These are phyloP conservation scores for Mortierella sp. DNA, from an alignment of 371 early-diverging fungal species.

Conservation along the genomic window DNA sequence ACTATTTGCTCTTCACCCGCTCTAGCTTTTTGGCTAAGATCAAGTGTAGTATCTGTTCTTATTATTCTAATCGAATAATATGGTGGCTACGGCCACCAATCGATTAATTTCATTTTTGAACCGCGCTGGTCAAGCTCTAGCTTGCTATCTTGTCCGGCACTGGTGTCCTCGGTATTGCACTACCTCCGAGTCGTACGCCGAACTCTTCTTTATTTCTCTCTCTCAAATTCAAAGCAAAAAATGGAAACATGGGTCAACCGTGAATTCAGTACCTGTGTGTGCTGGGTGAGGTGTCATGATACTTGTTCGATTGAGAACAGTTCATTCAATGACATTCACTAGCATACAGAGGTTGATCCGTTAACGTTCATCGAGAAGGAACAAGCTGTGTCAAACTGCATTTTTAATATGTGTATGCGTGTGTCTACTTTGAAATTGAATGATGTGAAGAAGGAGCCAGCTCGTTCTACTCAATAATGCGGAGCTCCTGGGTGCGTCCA, in stretches of 20 bases:
- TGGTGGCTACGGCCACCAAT: constrained; percentile 42
- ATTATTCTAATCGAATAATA: constrained; percentile 61
- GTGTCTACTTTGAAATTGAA: background rate
- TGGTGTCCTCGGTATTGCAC: constrained; percentile 49
- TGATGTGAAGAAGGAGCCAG: background rate
- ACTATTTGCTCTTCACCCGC: constrained; percentile 42
- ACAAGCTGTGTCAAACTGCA: too few relatives aligned
- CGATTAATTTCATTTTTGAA: constrained; percentile 57
- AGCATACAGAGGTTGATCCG: too few relatives aligned
- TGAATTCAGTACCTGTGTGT: background rate
- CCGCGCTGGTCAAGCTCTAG: constrained; percentile 42
- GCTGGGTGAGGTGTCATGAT: too few relatives aligned
- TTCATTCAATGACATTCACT: too few relatives aligned
- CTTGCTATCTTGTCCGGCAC: constrained; percentile 45
- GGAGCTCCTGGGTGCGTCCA: constrained; percentile 67
- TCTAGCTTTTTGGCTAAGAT: constrained; percentile 59
- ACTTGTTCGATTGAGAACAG: too few relatives aligned
- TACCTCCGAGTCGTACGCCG: constrained; percentile 45
- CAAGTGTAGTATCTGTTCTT: constrained; percentile 61
- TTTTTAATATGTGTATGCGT: background rate
- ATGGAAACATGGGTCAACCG: background rate
- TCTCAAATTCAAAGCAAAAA: background rate
- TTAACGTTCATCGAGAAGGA: too few relatives aligned
- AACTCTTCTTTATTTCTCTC: constrained; percentile 9
- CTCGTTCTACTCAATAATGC: constrained; percentile 62